Base-by-base conservation (phyloP, 2,329 filamentous ascomycete species). In the Cryphonectria radicalis region DNA sequence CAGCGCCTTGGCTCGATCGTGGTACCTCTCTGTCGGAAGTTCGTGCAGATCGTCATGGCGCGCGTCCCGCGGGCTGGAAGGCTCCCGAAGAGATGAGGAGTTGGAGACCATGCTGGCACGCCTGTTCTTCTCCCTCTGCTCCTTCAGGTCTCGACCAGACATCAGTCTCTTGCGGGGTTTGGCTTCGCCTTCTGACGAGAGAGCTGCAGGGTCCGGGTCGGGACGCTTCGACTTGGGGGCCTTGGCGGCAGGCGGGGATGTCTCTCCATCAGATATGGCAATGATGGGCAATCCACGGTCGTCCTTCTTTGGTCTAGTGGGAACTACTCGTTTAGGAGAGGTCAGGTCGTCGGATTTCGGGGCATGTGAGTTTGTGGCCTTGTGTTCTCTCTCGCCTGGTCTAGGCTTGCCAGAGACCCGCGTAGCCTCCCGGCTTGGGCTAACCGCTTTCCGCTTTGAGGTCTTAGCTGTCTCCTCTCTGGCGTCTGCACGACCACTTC, bases 131-230 rank as follows among this genome's bases (percentile, higher is more conserved):
- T 89, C 86, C 25, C 87, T 83, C 76, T 89, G 87, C 13, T 87
- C 87, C 73, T 89, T 88, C 55, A 90, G 79, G 70, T 91, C 89
- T 67, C 86, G 87, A 50, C 89, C 89, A 0, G 89, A 91, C 28
- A 91, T 84, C 14, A 92, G 83, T 76, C 91, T 92, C 55, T 88
- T 84, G 35, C 89, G 82, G 1, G 89, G 89, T 76, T 91, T 91
- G 11, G 86, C 79, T 76, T 90, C 88, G 1, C 85, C 89, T 76
- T 87, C 87, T 46, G 88, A 90, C 0, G 87, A 88, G 8, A 83
- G 80, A 2, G 81, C 83, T 19, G 84, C 82, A 35, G 83, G 73
- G 64, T 91, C 89, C 0, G 86, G 83, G 67, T 91, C 89, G 1
- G 83, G 78, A 63, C 85, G 84, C 74, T 86, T 89, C 6, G 83